phyloP scores from a whole-genome alignment of 2,329 filamentous ascomycete species.

The Arthrobotrys conoides region DNA sequence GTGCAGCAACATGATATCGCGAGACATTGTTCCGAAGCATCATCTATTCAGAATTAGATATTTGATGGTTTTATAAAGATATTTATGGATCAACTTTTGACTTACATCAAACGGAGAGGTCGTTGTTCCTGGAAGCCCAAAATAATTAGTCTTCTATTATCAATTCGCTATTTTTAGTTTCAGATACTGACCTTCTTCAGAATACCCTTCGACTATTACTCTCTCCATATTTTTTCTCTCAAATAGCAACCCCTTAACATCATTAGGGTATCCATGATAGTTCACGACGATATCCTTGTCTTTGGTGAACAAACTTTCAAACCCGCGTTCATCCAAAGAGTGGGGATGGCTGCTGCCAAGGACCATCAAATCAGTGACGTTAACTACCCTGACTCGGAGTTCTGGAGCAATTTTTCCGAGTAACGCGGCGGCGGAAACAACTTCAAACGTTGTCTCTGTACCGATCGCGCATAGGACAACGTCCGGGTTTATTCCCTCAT shows the following conservation, averaged over 20 bases:
- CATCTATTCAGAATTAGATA: constrained; percentile 69
- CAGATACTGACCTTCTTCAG: constrained; percentile 72
- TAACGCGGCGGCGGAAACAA: constrained; percentile 74
- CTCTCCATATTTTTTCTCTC: constrained; percentile 71
- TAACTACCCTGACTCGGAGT: constrained; percentile 75
- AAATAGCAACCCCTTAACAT: constrained; percentile 75
- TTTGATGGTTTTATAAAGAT: neutral
- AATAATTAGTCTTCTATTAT: neutral
- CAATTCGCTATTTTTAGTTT: no score
- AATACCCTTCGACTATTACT: constrained; percentile 74
- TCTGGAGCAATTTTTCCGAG: constrained; percentile 70
- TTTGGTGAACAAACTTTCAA: constrained; percentile 73
- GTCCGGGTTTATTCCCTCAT: constrained; percentile 73
- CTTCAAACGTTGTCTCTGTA: constrained; percentile 77
- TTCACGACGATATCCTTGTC: constrained; percentile 75
- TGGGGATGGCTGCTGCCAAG: constrained; percentile 75
- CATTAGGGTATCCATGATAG: constrained; percentile 76
- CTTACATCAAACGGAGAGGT: constrained; percentile 75
- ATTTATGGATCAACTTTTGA: no score
- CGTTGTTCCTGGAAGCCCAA: constrained; percentile 67
- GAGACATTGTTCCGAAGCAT: constrained; percentile 76
- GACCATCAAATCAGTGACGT: constrained; percentile 78
- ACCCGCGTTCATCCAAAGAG: constrained; percentile 71
- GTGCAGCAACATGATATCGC: constrained; percentile 73
- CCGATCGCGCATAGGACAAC: constrained; percentile 77